Conservation (phyloP, 2,329 filamentous ascomycete genomes). For the Colletotrichum nymphaeae region DNA sequence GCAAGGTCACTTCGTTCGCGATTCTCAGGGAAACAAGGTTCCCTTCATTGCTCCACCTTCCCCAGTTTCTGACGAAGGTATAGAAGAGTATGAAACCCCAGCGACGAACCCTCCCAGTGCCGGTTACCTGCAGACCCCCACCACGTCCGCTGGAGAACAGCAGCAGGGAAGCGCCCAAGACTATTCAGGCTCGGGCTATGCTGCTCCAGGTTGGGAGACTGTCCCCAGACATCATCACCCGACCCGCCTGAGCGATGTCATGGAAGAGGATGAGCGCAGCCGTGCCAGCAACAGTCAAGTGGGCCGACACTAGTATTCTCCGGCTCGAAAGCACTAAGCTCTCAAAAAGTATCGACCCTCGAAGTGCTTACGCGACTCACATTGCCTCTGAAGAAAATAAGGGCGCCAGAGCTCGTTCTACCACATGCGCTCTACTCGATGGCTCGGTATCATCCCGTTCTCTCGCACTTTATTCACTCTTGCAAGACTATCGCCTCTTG, state of each 20-base stretch:
- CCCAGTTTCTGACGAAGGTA: conserved; percentile 61
- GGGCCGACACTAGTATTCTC: conserved; percentile 24
- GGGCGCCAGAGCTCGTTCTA: background rate
- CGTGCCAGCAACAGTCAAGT: conserved; percentile 76
- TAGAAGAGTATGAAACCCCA: conserved; percentile 69
- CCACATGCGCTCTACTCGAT: background rate
- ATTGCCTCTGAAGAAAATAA: background rate
- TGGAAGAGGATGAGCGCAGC: conserved; percentile 85
- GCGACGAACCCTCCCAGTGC: conserved; percentile 52
- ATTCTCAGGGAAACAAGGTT: conserved; percentile 71
- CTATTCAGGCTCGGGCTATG: conserved; percentile 76
- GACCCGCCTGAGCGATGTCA: conserved; percentile 87
- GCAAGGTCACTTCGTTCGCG: conserved; percentile 69
- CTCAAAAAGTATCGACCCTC: background rate
- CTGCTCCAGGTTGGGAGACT: conserved; percentile 78
- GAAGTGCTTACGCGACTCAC: background rate
- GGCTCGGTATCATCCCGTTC: background rate
- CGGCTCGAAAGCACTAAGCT: background rate
- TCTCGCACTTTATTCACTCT: background rate
- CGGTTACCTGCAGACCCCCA: conserved; percentile 42
- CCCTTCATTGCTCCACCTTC: conserved; percentile 59
- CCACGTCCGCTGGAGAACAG: conserved; percentile 49
- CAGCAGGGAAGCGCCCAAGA: conserved; percentile 54
- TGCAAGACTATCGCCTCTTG: background rate
- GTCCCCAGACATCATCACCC: conserved; percentile 87